These are phyloP conservation scores for Psilocybe mexicana DNA, from an alignment of 1,284 basidiomycete species.

Conservation along the genomic window DNA sequence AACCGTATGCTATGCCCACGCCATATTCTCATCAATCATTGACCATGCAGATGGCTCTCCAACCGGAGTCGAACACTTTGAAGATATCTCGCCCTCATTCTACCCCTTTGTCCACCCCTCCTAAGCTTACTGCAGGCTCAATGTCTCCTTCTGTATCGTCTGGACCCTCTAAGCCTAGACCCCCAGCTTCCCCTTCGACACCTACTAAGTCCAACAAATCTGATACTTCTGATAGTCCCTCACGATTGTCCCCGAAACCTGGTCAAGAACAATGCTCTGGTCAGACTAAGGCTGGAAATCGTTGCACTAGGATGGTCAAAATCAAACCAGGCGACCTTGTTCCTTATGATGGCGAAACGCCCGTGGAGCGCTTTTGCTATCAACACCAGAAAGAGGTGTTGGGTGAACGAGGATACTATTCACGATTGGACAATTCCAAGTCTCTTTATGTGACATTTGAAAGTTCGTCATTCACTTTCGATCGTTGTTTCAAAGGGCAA, in stretches of 20 bases:
- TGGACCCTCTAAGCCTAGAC: slow-evolving; percentile 10
- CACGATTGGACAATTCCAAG: slow-evolving; percentile 45
- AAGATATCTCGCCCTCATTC: slow-evolving; percentile 17
- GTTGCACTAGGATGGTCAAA: slow-evolving; percentile 64
- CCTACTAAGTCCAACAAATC: slow-evolving; percentile 17
- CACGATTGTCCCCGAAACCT: slow-evolving; percentile 14
- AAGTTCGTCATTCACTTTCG: slow-evolving; percentile 34
- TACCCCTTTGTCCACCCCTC: slow-evolving; percentile 20
- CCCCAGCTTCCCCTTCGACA: slow-evolving; percentile 17
- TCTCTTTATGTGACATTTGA: slow-evolving; percentile 58
- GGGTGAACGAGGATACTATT: slow-evolving; percentile 55
- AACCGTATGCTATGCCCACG: slow-evolving; percentile 35
- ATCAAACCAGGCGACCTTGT: slow-evolving; percentile 38
- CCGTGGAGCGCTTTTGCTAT: slow-evolving; percentile 59
- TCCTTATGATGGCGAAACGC: slow-evolving; percentile 35
- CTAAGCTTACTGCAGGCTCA: not conserved
- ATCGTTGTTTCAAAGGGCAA: not conserved
- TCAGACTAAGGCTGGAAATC: slow-evolving; percentile 63
- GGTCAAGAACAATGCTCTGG: slow-evolving; percentile 55
- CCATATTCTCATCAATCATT: slow-evolving; percentile 42
- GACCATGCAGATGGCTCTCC: slow-evolving; percentile 64
- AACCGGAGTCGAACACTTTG: slow-evolving; percentile 14
- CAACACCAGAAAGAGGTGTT: slow-evolving; percentile 65
- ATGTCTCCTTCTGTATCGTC: slow-evolving; percentile 23
- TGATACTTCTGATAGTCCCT: slow-evolving; percentile 8